Base-by-base conservation (phyloP, 1,284 basidiomycete genomes). In the Naganishia cerealis region DNA sequence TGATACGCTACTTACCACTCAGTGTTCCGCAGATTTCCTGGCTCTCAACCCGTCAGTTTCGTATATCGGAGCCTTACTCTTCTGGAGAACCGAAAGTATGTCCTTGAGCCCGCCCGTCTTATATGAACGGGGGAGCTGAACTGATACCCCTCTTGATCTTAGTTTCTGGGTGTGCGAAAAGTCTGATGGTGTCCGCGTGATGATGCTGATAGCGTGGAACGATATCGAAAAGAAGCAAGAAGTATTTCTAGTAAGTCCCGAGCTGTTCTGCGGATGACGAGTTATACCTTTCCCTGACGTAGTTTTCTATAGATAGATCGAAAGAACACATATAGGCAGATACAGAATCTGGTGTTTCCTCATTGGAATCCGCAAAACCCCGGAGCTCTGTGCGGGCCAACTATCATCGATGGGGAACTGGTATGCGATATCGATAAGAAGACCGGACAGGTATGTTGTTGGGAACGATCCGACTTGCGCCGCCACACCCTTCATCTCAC, bases 161-260 rank as follows among this genome's bases (percentile, higher is more conserved):
- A 96, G 93, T 79, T 99, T 91, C 79, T 99, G 95, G 95, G 95
- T 99, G 38, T 97, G 94, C 82, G 96, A 99, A 82, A 99, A 99
- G 83, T 96, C 94, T n/a, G 96, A 99, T 77, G 96, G 96, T 2
- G 82, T 98, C 65, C 87, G 96, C 52, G 92, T 99, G 39, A 84
- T 99, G 53, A 86, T 98, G 57, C 84, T 96, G 69, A 85, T 99
- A 59, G 85, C 89, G 50, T 80, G 83, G 63, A 82, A 84, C 26
- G 80, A 84, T 10, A 71, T 74, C 26, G 83, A 84, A 46, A 85
- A 83, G 36, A 72, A 72, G 21, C 94, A 98, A 80, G 85, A 85
- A 57, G 87, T 91, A 3, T 96, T 88, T 80, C 83, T 96, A 36
- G 94, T 95, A 72, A 70, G 89, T 77, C 2, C 29, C 10, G 24